Base-by-base conservation (phyloP, 345 rosid genomes). In the Arabidopsis suecica region DNA sequence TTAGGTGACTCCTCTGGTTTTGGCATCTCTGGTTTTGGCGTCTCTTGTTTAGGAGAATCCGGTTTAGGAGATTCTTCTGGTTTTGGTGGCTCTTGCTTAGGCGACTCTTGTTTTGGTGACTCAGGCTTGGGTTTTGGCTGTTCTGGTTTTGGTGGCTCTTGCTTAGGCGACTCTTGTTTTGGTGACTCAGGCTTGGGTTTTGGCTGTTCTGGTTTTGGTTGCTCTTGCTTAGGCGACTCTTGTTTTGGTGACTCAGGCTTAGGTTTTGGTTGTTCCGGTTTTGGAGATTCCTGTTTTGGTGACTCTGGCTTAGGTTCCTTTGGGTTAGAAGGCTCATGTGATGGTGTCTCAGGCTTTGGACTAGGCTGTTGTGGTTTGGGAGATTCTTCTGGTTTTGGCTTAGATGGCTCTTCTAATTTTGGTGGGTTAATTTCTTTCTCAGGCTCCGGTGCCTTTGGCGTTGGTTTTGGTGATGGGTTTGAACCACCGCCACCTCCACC, bases 381-480 rank as follows among this genome's bases (percentile, higher is more conserved):
- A 30, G 78, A 36, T 18, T 60, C 55, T 9, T 68, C 65, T 30
- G 69, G 71, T 61, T 76, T 64, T 50, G 76, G 75, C 12, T 68
- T 48, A 45, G 77, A 12, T 51, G 61, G 55, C 55, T 65, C 72
- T 55, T 58, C 71, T 3, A 44, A 6, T 18, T 51, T 70, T 22
- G 82, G 82, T 78, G 78, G 73, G 9, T 78, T 60, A 8, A 10
- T 64, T 41, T 57, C 55, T 34, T 49, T 41, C 28, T 47, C 45
- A 32, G 65, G 75, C 37, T 67, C 69, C 7, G 62, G 79, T 36
- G 71, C 33, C 18, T 62, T 68, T 58, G 83, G 62, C 69, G 71
- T 77, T 55, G 82, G 79, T n/a, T 70, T 68, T 37, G 79, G 75
- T 22, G 77, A 49, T 37, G 82, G 61, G 44, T 44, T 69, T 23